phyloP scores from a whole-genome alignment of 257 asterid species.

The Solanum virginianum region DNA sequence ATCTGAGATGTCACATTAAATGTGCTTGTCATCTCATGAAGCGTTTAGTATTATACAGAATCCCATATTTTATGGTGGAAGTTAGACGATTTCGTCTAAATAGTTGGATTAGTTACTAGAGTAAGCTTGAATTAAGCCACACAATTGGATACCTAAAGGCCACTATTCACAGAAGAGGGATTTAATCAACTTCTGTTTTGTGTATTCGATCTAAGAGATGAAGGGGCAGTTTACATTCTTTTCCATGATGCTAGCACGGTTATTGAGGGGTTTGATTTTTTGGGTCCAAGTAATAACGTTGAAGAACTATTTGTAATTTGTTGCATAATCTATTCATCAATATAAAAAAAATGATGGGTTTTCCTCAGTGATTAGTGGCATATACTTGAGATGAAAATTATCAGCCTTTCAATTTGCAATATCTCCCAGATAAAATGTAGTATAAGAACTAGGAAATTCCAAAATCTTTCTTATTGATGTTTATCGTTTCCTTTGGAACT shows the following conservation, averaged over 20 bases:
- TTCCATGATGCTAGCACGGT: not conserved
- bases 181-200: not conserved
- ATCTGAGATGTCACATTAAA: conserved; percentile 22
- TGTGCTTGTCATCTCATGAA: conserved; percentile 17
- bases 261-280: not conserved
- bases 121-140: not conserved
- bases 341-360: not conserved
- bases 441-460: not conserved
- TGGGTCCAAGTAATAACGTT: not conserved
- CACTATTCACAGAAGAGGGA: not conserved
- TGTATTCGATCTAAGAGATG: conserved; percentile 2
- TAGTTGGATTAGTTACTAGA: not conserved
- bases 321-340: not conserved
- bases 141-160: not conserved
- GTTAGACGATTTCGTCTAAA: not conserved
- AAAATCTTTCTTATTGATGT: not conserved
- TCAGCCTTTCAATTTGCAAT: not conserved
- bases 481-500: not conserved
- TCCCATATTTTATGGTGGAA: not conserved
- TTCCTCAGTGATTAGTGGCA: not conserved
- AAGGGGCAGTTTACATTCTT: not conserved
- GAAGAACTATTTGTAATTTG: not conserved
- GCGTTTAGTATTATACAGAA: not conserved
- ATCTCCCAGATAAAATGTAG: not conserved
- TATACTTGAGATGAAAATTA: not conserved